These are phyloP conservation scores for Echeveria elegans DNA, from an alignment of 164 flowering plant genomes.

Conservation along the genomic window DNA sequence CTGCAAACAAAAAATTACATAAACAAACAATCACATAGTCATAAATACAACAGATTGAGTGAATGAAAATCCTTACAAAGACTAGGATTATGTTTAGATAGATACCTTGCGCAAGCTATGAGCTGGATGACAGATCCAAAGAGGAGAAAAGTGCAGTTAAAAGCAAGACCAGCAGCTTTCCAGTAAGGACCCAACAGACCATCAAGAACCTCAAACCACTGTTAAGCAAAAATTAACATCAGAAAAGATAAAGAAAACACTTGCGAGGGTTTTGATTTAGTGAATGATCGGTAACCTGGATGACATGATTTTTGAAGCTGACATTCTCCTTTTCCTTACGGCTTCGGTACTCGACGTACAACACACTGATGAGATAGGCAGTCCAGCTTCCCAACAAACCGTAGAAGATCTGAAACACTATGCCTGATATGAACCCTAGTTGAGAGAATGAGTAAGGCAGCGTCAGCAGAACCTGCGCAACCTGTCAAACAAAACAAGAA, in stretches of 20 bases:
- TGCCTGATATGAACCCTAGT: constrained; percentile 71
- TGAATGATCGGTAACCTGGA: constrained; percentile 46
- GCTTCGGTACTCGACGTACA: constrained; percentile 64
- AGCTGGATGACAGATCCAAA: constrained; percentile 94
- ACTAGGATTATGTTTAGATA: too few relatives aligned
- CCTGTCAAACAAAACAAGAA: constrained; percentile 14
- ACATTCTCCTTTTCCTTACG: constrained; percentile 73
- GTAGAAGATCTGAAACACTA: constrained; percentile 59
- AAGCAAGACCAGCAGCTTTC: constrained; percentile 82
- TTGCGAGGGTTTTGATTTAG: background rate
- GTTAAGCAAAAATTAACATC: constrained; percentile 4
- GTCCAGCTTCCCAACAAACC: constrained; percentile 86
- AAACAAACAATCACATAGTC: background rate
- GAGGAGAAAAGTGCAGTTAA: constrained; percentile 86
- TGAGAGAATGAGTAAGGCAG: constrained; percentile 86
- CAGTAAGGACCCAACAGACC: constrained; percentile 87
- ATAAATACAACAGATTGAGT: background rate
- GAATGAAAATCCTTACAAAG: too few relatives aligned
- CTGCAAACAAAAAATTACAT: constrained; percentile 26
- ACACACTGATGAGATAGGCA: constrained; percentile 77
- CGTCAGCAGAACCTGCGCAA: constrained; percentile 49
- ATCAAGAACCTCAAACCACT: constrained; percentile 97
- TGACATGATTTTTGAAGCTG: constrained; percentile 81
- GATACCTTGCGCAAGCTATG: constrained; percentile 93
- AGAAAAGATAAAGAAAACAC: background rate